Evolutionary conservation across 768 basidiomycete species (phyloP).

Genomic region (Suillus subaureus): DNA sequence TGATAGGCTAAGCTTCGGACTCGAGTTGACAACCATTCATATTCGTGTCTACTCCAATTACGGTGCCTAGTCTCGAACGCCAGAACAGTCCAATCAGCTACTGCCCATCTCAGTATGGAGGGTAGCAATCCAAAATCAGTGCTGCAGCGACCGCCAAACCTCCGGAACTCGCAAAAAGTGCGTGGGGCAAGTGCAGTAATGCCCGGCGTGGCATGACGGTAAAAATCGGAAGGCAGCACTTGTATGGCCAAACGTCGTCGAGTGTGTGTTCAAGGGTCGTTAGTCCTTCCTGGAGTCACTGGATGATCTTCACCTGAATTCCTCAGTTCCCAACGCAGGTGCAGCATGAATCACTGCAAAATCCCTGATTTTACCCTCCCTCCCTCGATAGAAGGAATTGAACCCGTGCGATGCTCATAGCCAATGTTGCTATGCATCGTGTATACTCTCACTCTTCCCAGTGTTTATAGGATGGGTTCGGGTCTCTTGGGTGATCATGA

Average conservation of each 20-base stretch:
- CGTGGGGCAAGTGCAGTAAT: neutral
- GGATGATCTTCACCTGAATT: neutral
- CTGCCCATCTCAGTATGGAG: neutral
- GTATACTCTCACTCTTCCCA: neutral
- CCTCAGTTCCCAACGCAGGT: neutral
- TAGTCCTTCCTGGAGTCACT: neutral
- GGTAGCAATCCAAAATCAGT: too few species aligned
- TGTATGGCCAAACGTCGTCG: neutral
- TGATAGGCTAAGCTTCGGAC: too few species aligned
- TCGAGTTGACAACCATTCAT: neutral
- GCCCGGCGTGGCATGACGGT: neutral
- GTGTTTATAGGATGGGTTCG: neutral
- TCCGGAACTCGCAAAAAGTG: neutral
- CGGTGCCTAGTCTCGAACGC: neutral
- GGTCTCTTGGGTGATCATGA: neutral
- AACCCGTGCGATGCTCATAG: neutral
- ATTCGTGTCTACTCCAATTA: too few species aligned
- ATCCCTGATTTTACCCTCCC: neutral
- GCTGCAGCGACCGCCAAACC: neutral
- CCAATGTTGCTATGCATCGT: neutral
- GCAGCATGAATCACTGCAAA: neutral
- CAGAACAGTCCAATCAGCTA: neutral
- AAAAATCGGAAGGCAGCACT: neutral
- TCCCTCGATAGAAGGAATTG: neutral
- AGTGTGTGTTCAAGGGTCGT: neutral